These are phyloP conservation scores for Acarospora socialis DNA, from an alignment of 2,329 filamentous ascomycete genomes.

Conservation along the genomic window DNA sequence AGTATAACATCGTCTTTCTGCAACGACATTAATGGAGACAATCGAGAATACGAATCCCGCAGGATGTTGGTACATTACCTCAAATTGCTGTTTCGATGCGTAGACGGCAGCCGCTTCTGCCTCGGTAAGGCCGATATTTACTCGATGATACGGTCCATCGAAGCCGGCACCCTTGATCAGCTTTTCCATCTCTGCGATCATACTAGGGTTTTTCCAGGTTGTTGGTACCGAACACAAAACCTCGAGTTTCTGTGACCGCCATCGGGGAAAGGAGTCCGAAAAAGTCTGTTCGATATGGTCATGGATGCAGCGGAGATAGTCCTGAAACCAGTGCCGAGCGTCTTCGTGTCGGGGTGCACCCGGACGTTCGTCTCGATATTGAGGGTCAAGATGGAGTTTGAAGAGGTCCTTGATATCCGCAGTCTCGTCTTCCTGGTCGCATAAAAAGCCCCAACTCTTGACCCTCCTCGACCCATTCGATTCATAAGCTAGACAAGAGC, in stretches of 20 bases:
- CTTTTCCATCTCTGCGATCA: conserved; percentile 22
- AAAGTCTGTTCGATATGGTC: conserved; percentile 20
- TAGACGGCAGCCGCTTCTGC: conserved; percentile 41
- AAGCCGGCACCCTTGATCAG: conserved; percentile 21
- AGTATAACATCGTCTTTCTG: conserved; percentile 31
- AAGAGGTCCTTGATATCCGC: conserved; percentile 23
- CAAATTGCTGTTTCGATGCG: conserved; percentile 22
- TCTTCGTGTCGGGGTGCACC: conserved; percentile 14
- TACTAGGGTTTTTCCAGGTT: conserved; percentile 26
- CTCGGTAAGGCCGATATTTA: conserved; percentile 35
- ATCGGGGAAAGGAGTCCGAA: conserved; percentile 16
- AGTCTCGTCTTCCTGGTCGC: conserved; percentile 19
- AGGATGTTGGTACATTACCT: conserved; percentile 1
- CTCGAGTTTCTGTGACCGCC: conserved; percentile 20
- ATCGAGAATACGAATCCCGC: no score
- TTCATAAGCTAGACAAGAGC: conserved; percentile 17
- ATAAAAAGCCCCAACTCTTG: conserved; percentile 24
- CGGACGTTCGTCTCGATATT: conserved; percentile 17
- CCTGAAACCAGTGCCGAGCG: conserved; percentile 19
- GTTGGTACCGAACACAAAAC: conserved; percentile 30
- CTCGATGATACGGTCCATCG: conserved; percentile 22
- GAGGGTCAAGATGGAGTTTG: conserved; percentile 24
- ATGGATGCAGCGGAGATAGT: conserved; percentile 24
- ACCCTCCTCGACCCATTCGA: conserved; percentile 3
- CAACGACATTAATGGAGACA: conserved; percentile 12